Evolutionary conservation across 768 basidiomycete genomes (phyloP).

Genomic region (Epithele typhae): DNA sequence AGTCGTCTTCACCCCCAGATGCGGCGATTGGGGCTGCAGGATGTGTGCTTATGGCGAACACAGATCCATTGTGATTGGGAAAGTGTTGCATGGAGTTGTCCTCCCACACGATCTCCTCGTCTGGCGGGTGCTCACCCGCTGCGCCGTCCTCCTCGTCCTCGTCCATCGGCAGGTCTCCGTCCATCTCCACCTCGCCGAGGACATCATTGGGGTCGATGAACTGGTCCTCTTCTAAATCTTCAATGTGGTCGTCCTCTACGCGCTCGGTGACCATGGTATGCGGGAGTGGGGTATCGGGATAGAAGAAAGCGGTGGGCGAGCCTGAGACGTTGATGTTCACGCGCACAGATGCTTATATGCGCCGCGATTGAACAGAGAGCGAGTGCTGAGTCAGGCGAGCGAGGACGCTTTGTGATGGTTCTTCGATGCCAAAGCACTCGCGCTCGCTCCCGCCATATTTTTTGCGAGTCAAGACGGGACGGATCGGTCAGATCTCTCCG

Average conservation of each 20-base stretch:
- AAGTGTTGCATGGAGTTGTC: constrained; percentile 73
- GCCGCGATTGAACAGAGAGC: no score
- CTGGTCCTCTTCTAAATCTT: constrained; percentile 45
- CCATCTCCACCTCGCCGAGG: constrained; percentile 57
- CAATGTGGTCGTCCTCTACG: constrained; percentile 35
- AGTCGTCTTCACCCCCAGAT: constrained; percentile 93
- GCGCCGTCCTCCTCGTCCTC: constrained; percentile 42
- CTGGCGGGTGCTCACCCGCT: constrained; percentile 25
- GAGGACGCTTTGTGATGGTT: no score
- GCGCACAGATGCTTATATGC: no score
- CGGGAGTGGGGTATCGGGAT: background rate
- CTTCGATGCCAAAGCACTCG: no score
- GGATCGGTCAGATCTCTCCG: no score
- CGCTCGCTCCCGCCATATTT: no score
- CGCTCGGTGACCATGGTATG: constrained; percentile 26
- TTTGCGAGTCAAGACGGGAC: no score
- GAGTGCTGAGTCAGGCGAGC: no score
- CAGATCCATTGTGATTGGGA: constrained; percentile 63
- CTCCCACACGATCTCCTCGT: constrained; percentile 32
- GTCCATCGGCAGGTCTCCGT: constrained; percentile 69
- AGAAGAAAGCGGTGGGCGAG: no score
- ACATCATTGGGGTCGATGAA: constrained; percentile 69
- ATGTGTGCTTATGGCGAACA: constrained; percentile 82
- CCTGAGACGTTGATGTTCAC: no score
- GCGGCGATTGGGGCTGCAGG: constrained; percentile 79